Base-by-base conservation (phyloP, 257 asterid species). In the Thymus quinquecostatus region DNA sequence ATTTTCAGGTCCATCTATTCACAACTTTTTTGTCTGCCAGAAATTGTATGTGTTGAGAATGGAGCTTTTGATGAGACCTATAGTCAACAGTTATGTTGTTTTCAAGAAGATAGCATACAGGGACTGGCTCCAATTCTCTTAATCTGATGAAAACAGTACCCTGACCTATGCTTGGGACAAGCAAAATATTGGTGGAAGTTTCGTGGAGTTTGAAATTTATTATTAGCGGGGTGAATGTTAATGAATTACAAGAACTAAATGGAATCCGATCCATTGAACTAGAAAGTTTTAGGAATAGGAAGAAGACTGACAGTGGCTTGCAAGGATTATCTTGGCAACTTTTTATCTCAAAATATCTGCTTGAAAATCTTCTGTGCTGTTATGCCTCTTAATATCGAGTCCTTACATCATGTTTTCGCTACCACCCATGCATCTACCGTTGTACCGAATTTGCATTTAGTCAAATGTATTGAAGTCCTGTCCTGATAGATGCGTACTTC, bases 1-100 rank as follows among this genome's bases (percentile, higher is more conserved):
- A 84, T 70, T 63, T 48, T 66, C 71, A 45, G 29, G 34, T 59
- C 62, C 66, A 48, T 66, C 21, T 68, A 29, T 74, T 64, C 29
- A 63, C 41, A 14, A 6, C 63, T 30, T 43, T 51, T 6, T 29
- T 60, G 45, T 72, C 34, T 43, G 47, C 32, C 69, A 30, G 47
- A 49, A 30, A 57, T 0, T 81, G 27, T 21, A 47, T 71, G 34
- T 71, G 45, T 48, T 36, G 59, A 73, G 38, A 60, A 60, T 69
- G 44, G 8, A 66, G 56, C 21, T 44, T 33, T 43, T 45, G 40
- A 64, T 45, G 51, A 53, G 9, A 50, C 10, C 8, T 21, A 49
- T 68, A 14, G 33, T 21, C 47, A 30, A 29, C 51, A 49, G 55
- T 3, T 62, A 49, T 59, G 51, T 56, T 72, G 44, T 29, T 65